Conservation (phyloP, 1,139 yeast genomes). For the Kluyveromyces marxianus region DNA sequence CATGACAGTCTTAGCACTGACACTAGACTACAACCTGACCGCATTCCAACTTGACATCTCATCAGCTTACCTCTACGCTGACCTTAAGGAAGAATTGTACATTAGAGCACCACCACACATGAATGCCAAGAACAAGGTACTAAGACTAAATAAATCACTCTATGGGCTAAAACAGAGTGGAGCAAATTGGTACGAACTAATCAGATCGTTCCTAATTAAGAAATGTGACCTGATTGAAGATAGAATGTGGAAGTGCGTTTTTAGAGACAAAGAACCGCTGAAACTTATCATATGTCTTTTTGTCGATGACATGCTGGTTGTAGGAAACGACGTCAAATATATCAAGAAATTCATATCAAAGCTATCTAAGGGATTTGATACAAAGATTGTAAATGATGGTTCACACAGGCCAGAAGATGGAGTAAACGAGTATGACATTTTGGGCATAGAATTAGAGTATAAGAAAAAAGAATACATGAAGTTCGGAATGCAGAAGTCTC, state of each 20-base stretch:
- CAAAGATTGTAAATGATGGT: constrained; percentile 2
- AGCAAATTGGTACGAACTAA: constrained; percentile 10
- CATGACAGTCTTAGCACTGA: constrained; percentile 9
- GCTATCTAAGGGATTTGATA: background rate
- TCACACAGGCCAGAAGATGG: background rate
- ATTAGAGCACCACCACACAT: constrained; percentile 13
- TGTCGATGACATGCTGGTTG: constrained; percentile 10
- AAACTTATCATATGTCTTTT: constrained; percentile 7
- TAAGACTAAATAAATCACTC: constrained; percentile 7
- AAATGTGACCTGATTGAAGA: constrained; percentile 6
- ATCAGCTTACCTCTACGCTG: constrained; percentile 14
- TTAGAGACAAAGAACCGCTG: constrained; percentile 4
- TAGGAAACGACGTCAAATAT: background rate
- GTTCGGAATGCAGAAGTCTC: constrained; percentile 1
- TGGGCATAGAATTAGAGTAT: constrained; percentile 4
- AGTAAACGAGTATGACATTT: constrained; percentile 1
- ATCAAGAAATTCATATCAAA: background rate
- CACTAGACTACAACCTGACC: constrained; percentile 6
- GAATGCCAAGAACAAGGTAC: constrained; percentile 6
- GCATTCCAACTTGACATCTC: constrained; percentile 12
- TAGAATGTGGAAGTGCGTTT: constrained; percentile 9
- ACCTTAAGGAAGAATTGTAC: constrained; percentile 13
- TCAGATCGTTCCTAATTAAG: constrained; percentile 1
- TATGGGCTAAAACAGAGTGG: constrained; percentile 12
- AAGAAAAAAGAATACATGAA: constrained; percentile 2